Conservation (phyloP, 2,329 filamentous ascomycete species). For the Harringtonia lauricola region DNA sequence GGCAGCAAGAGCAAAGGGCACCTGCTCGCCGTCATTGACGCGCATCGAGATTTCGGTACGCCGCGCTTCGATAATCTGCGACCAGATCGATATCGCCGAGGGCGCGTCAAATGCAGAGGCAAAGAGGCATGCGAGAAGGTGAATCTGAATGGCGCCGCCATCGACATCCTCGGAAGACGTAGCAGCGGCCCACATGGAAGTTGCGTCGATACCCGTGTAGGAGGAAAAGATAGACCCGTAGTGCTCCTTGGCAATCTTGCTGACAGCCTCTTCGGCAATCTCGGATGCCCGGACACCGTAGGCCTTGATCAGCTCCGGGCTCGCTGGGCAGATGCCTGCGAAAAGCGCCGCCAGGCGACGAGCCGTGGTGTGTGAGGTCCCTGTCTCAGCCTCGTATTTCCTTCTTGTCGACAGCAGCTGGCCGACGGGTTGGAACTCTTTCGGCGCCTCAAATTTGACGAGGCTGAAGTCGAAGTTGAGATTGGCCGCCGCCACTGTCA, state of each 20-base stretch:
- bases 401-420: conserved; percentile 17
- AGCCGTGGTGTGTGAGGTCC: conserved; percentile 24
- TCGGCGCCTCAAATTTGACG: conserved; percentile 26
- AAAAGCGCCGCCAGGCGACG: conserved; percentile 28
- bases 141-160: conserved; percentile 15
- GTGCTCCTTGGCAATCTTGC: conserved; percentile 1
- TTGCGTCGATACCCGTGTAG: conserved; percentile 16
- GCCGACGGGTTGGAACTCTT: conserved; percentile 23
- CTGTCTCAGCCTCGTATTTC: conserved; percentile 24
- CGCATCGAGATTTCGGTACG: neutral
- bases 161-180: conserved; percentile 8
- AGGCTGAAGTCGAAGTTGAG: conserved; percentile 32
- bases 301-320: conserved; percentile 20
- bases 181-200: conserved; percentile 15
- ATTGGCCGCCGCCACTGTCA: conserved; percentile 4
- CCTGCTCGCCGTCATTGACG: neutral
- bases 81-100: conserved; percentile 21
- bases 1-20: neutral
- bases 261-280: conserved; percentile 12
- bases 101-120: conserved; percentile 14
- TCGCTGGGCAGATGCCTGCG: conserved; percentile 18
- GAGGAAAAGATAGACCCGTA: conserved; percentile 13
- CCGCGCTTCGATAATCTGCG: conserved; percentile 15
- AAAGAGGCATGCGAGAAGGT: conserved; percentile 23
- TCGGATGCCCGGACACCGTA: conserved; percentile 23